Base-by-base conservation (phyloP, 768 basidiomycete species). In the Amanita jacksonii region DNA sequence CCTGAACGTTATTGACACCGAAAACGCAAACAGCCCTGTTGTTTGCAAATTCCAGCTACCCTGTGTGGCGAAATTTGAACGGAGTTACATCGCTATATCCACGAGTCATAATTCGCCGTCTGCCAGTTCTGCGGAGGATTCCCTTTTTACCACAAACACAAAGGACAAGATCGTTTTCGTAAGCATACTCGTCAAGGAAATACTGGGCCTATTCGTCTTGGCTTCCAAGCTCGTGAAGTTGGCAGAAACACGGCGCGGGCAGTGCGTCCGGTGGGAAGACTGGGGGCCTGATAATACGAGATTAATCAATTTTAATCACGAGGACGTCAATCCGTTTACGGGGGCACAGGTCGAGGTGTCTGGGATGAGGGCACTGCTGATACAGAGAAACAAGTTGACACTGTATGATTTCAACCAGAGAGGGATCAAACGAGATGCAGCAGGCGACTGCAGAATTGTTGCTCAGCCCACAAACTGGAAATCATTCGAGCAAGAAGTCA, bases 261-360 rank as follows among this genome's bases (percentile, higher is more conserved):
- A 41, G 30, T 8, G 22, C 12, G 9, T 42, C 19, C 16, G 7
- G 22, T 81, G 77, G 77, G 50, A 62, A 2, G 61, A 64, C 20
- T 81, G 78, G 78, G 77, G 75, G 12, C 69, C 71, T 6, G 35
- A 30, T 9, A 65, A 64, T 3, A 69, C 72, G 7, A 70, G 76
- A 24, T 53, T 77, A 49, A 9, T 35, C 15, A 41, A 41, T 1
- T 31, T 41, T 15, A 18, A 20, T 19, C 8, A 28, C 10, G 38
- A 27, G 6, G 4, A 27, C 13, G 15, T 39, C 38, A 25, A 39
- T 19, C 40, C 40, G 1, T 12, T 15, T 13, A 41, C 40, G 8
- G 40, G 25, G 19, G 20, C 32, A 27, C 16, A 31, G 7, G 52
- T 74, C 24, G 57, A 58, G 5, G 67, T 77, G 20, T 66, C 65